Percentiles rank a stretch among this genome's conserved stretches.
These are phyloP conservation scores for Solanum habrochaites DNA, from an alignment of 257 asterid genomes.

Conservation along the genomic window DNA sequence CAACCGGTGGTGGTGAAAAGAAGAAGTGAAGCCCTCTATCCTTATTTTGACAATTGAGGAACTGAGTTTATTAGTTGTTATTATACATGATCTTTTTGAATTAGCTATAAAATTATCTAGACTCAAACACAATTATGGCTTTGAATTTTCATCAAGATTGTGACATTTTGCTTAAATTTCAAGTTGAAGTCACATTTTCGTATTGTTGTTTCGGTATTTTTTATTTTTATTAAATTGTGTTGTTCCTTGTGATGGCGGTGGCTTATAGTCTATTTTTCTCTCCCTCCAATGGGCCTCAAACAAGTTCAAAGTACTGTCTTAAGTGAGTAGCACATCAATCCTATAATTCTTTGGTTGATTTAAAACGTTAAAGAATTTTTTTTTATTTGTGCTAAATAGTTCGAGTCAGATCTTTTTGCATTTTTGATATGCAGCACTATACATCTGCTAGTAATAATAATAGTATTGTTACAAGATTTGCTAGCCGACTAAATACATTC, in stretches of 20 bases:
- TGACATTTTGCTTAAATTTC: not conserved
- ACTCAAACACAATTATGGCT: not conserved
- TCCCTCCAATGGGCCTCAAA: not conserved
- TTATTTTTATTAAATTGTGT: not conserved
- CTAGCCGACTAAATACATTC: not conserved
- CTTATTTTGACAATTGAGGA: slow-evolving; percentile 4
- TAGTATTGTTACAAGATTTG: not conserved
- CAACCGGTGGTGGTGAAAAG: slow-evolving; percentile 91
- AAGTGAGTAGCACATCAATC: too few relatives aligned
- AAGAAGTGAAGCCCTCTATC: slow-evolving; percentile 45
- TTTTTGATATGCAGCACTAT: not conserved
- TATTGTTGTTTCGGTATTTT: too few relatives aligned
- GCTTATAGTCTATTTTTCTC: not conserved
- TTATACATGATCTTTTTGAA: slow-evolving; percentile 2
- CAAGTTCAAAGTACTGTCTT: not conserved
- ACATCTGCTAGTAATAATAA: not conserved
- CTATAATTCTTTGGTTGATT: not conserved
- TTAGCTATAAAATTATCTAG: slow-evolving; percentile 11
- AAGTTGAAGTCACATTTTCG: not conserved
- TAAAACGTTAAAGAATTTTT: not conserved
- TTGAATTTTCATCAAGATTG: not conserved
- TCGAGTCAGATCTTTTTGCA: not conserved
- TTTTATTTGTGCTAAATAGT: not conserved
- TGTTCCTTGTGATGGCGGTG: not conserved
- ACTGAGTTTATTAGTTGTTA: not conserved